Percentiles rank a stretch among this genome's conserved stretches.
Evolutionary conservation across 441 rosid genomes (phyloP).

Genomic region (Aleurites moluccanus): DNA sequence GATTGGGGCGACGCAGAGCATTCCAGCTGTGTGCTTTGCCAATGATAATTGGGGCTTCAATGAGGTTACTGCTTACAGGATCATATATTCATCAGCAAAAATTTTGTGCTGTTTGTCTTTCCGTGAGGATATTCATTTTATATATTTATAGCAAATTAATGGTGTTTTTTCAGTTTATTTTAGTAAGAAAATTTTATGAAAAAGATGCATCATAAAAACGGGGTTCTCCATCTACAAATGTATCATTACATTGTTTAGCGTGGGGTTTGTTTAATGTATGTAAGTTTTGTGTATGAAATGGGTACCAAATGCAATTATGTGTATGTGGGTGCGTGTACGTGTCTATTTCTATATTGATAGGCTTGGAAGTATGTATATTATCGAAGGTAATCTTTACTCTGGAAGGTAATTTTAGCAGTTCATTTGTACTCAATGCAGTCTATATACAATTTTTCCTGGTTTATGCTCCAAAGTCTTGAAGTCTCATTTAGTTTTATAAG

Average conservation of each 20-base stretch:
- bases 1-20: conserved; percentile 86
- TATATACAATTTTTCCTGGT: not conserved
- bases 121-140: not conserved
- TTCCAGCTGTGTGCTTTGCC: conserved; percentile 92
- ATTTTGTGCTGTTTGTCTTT: not conserved
- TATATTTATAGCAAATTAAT: not conserved
- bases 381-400: not conserved
- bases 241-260: not conserved
- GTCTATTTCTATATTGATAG: not conserved
- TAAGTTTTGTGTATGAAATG: not conserved
- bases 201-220: not conserved
- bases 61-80: conserved; percentile 50
- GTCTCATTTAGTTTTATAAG: not conserved
- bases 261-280: not conserved
- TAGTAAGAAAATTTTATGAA: not conserved
- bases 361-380: not conserved
- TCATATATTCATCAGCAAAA: not conserved
- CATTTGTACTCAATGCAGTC: not conserved
- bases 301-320: not conserved
- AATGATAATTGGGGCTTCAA: conserved; percentile 81
- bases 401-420: not conserved
- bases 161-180: not conserved
- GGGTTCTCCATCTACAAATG: not conserved
- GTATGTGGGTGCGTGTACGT: not conserved
- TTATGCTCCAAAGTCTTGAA: not conserved